These are phyloP conservation scores for Globisporangium uncinulatum DNA, from an alignment of 352 stramenopile genomes.

Conservation along the genomic window DNA sequence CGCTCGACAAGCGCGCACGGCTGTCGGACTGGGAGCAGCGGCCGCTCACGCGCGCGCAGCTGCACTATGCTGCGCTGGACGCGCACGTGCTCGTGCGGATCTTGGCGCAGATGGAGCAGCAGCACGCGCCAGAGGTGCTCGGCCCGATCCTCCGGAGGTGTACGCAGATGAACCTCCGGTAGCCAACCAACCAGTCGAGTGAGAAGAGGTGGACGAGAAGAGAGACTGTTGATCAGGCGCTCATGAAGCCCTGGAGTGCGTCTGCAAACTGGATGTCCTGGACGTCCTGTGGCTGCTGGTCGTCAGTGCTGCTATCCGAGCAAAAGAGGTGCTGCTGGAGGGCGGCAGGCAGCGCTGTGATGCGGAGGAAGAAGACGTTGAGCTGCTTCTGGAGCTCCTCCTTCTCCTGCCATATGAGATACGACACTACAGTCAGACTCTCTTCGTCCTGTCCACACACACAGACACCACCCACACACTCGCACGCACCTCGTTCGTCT, in stretches of 20 bases:
- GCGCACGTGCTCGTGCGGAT: slow-evolving; percentile 61
- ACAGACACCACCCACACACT: not conserved
- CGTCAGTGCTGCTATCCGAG: slow-evolving; percentile 17
- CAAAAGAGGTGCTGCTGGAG: slow-evolving; percentile 77
- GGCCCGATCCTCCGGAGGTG: slow-evolving; percentile 24
- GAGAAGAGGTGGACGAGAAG: not conserved
- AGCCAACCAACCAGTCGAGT: not conserved
- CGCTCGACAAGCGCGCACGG: slow-evolving; percentile 61
- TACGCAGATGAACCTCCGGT: slow-evolving; percentile 37
- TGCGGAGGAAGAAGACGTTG: slow-evolving; percentile 71
- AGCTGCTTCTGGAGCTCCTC: slow-evolving; percentile 76
- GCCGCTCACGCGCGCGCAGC: slow-evolving; percentile 53
- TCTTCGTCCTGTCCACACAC: not conserved
- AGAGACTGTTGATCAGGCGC: slow-evolving; percentile 19
- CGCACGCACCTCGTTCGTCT: slow-evolving; percentile 59
- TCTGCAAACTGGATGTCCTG: slow-evolving; percentile 58
- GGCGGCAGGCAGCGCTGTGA: slow-evolving; percentile 54
- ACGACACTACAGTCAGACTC: not conserved
- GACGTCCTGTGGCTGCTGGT: slow-evolving; percentile 1
- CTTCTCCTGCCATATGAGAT: slow-evolving; percentile 43
- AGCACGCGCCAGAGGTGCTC: slow-evolving; percentile 22
- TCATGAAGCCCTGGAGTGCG: slow-evolving; percentile 74
- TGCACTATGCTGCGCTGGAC: slow-evolving; percentile 71
- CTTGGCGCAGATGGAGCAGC: slow-evolving; percentile 46
- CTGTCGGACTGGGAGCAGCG: slow-evolving; percentile 78